A percentile compares a stretch with the other conserved stretches of the same genome.
Conservation (phyloP, 306 rosid species). For the Sechiopsis laciniata region DNA sequence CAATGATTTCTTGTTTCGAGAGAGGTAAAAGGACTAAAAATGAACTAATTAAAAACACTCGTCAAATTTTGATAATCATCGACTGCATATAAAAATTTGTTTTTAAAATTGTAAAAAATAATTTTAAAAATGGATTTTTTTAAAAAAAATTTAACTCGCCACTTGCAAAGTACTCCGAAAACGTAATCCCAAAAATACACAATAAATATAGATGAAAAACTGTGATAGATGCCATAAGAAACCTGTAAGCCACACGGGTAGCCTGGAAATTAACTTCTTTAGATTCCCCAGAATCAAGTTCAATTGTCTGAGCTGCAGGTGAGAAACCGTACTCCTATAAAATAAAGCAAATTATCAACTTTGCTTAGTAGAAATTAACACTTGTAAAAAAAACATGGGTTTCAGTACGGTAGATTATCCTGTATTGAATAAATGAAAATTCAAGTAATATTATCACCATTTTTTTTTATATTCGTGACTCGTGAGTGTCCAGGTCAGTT, state of each 20-base stretch:
- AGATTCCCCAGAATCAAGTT: conserved; percentile 85
- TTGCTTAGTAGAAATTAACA: not conserved
- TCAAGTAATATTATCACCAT: not conserved
- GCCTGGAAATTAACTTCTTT: conserved; percentile 80
- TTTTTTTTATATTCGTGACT: too few relatives aligned
- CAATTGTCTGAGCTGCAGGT: conserved; percentile 84
- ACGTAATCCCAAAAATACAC: not conserved
- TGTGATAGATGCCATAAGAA: conserved; percentile 22
- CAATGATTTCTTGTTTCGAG: not conserved
- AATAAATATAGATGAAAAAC: not conserved
- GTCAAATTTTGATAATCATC: not conserved
- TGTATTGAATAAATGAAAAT: not conserved
- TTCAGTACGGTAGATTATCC: not conserved
- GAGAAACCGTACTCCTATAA: conserved; percentile 83
- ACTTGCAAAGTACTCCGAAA: not conserved
- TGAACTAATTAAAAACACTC: not conserved
- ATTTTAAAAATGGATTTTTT: not conserved
- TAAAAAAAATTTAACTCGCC: not conserved
- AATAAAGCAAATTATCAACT: conserved; percentile 4
- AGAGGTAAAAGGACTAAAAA: not conserved
- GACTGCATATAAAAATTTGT: not conserved
- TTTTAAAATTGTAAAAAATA: not conserved
- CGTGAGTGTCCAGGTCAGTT: too few relatives aligned
- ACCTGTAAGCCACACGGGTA: conserved; percentile 97
- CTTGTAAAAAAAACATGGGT: not conserved